Percentiles rank a stretch among this genome's conserved stretches.
These are phyloP conservation scores for Cornus kousa DNA, from an alignment of 148 eudicot species.

Conservation along the genomic window DNA sequence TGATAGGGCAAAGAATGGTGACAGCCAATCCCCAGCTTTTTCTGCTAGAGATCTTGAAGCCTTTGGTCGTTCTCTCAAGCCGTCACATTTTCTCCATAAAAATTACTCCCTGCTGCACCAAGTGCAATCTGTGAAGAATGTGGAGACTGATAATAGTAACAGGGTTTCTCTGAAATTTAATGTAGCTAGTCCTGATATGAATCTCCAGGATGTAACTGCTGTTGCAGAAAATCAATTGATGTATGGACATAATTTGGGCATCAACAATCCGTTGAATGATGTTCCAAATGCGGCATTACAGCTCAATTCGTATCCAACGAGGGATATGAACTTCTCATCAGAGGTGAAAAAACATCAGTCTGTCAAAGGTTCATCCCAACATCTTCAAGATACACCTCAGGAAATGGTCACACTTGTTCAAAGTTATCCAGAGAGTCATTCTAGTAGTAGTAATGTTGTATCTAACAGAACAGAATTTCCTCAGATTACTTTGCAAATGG, in stretches of 20 bases:
- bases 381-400: conserved; percentile 15
- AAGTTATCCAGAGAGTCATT: conserved; percentile 5
- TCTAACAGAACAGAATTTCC: conserved; percentile 23
- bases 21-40: conserved; percentile 9
- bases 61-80: conserved; percentile 40
- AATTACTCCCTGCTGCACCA: conserved; percentile 11
- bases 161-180: conserved; percentile 8
- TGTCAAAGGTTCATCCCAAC: conserved; percentile 21
- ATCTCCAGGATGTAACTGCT: conserved; percentile 14
- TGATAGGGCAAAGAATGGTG: conserved; percentile 11
- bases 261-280: neutral
- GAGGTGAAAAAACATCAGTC: conserved; percentile 16
- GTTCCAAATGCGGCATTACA: neutral
- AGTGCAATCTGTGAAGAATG: conserved; percentile 15
- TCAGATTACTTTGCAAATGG: conserved; percentile 39
- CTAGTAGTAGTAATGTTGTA: conserved; percentile 13
- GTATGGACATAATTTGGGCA: conserved; percentile 14
- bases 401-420: conserved; percentile 14
- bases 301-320: conserved; percentile 8
- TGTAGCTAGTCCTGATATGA: conserved; percentile 10
- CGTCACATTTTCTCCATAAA: conserved; percentile 16
- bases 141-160: conserved; percentile 17
- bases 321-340: conserved; percentile 19
- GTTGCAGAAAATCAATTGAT: conserved; percentile 6
- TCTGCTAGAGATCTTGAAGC: conserved; percentile 32